Evolutionary conservation across 495 filamentous ascomycete species (phyloP).

Genomic region (Penicillium subrubescens): DNA sequence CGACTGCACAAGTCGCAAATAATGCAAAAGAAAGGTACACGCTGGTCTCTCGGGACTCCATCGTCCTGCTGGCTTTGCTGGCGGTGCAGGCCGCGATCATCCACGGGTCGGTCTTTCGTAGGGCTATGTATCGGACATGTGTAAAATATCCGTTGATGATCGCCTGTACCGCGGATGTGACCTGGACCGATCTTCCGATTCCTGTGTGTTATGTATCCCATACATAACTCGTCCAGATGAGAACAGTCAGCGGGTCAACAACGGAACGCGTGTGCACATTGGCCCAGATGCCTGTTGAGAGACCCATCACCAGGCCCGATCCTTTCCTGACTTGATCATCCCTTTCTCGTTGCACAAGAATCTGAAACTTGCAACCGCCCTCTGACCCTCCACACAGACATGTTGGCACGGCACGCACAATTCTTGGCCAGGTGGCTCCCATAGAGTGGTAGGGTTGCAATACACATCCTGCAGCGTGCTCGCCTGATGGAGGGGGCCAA

Average conservation of each 20-base stretch:
- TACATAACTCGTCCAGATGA: conserved; percentile 27
- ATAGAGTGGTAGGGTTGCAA: neutral
- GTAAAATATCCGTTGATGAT: neutral
- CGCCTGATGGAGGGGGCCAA: neutral
- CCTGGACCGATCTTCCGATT: conserved; percentile 6
- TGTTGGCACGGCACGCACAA: neutral
- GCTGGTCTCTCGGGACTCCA: neutral
- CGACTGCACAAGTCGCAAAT: neutral
- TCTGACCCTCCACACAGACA: neutral
- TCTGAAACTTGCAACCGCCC: neutral
- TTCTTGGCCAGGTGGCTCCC: neutral
- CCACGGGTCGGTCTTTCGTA: neutral
- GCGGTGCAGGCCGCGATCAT: neutral
- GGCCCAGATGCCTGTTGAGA: conserved; percentile 9
- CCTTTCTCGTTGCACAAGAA: conserved; percentile 7
- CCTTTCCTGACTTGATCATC: conserved; percentile 3
- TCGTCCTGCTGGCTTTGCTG: neutral
- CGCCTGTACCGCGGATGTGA: conserved; percentile 10
- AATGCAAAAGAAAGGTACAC: neutral
- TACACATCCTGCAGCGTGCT: neutral
- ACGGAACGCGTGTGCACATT: conserved; percentile 24
- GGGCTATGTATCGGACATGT: neutral
- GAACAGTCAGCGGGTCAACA: conserved; percentile 21
- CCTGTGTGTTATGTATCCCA: neutral
- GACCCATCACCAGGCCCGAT: conserved; percentile 22